A percentile compares a stretch with the other conserved stretches of the same genome.
Evolutionary conservation across 495 filamentous ascomycete species (phyloP).

Genomic region (Aspergillus egyptiacus): DNA sequence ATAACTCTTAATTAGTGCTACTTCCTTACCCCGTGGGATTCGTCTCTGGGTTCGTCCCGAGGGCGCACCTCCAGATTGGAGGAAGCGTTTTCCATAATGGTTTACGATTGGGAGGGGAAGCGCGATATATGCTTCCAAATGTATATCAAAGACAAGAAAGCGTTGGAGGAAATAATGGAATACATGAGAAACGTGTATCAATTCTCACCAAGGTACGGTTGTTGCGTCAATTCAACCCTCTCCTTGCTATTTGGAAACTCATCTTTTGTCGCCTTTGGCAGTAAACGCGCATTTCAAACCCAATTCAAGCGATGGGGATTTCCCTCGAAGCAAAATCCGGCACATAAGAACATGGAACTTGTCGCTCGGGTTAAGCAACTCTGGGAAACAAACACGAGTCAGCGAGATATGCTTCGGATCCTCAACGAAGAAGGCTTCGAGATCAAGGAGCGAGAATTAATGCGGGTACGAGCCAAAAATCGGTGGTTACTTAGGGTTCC

Average conservation of each 20-base stretch:
- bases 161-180: conserved; percentile 62
- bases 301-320: conserved; percentile 77
- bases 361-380: conserved; percentile 65
- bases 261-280: conserved; percentile 20
- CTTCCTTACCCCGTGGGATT: conserved; percentile 1
- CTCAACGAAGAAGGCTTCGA: conserved; percentile 66
- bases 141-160: conserved; percentile 67
- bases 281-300: conserved; percentile 66
- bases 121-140: conserved; percentile 61
- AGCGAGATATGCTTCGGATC: conserved; percentile 65
- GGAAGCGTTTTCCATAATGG: conserved; percentile 45
- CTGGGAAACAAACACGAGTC: conserved; percentile 65
- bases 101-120: conserved; percentile 70
- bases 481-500: conserved; percentile 57
- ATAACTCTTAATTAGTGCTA: background rate
- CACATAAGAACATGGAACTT: conserved; percentile 59
- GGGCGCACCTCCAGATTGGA: conserved; percentile 28
- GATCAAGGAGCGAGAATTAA: conserved; percentile 63
- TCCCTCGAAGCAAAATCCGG: conserved; percentile 63
- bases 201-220: conserved; percentile 58
- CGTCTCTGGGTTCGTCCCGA: conserved; percentile 12
- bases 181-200: conserved; percentile 54
- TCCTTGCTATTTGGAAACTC: background rate
- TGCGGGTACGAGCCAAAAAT: conserved; percentile 58
- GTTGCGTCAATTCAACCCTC: background rate